Evolutionary conservation across 148 eudicot genomes (phyloP), one percentile per base, ranked within the genome.

Genomic region (Dianthus caryophyllus): DNA sequence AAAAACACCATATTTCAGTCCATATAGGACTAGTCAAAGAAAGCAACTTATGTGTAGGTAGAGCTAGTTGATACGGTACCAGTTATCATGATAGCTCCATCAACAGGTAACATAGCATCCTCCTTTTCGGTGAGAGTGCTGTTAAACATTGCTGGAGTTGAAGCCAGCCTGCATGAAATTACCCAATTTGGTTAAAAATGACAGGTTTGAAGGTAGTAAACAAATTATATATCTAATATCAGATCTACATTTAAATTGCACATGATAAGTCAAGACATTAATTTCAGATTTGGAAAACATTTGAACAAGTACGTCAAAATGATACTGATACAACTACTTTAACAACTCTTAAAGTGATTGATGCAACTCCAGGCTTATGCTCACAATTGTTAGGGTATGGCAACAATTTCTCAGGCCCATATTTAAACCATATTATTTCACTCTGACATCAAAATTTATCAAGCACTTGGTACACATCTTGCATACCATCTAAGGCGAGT

Each of bases 71-170:
- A 26, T 26, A 48, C 49, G 46, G n/a, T 76, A 89, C 98, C 97
- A 80, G 98, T 94, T 80, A 94, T 90, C 98, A 94, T 94, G 71
- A 94, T 90, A 69, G 98, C 73, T 76, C 98, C 98, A 79, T 94
- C 96, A 62, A 76, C 97, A 26, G 98, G 98, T 69, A 96, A 90
- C 14, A 84, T 47, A 39, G 74, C 69, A 21, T 84, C 84, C 51
- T 79, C 87, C 64, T 81, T 83, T 76, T 86, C 81, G 5, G 97
- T 94, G 64, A 94, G 87, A 33, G 96, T 86, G 83, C 96, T 85
- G 69, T 90, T 87, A 69, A 90, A 94, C 98, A 94, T 94, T 56
- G 98, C 98, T 51, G 98, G 98, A 26, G 98, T 94, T 64, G 98
- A 89, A 54, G 98, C 96, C 70, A 94, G 49, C 64, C 98, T 94